Base-by-base conservation (phyloP, 163 green algal genomes). In the Chloromonas sp. region DNA sequence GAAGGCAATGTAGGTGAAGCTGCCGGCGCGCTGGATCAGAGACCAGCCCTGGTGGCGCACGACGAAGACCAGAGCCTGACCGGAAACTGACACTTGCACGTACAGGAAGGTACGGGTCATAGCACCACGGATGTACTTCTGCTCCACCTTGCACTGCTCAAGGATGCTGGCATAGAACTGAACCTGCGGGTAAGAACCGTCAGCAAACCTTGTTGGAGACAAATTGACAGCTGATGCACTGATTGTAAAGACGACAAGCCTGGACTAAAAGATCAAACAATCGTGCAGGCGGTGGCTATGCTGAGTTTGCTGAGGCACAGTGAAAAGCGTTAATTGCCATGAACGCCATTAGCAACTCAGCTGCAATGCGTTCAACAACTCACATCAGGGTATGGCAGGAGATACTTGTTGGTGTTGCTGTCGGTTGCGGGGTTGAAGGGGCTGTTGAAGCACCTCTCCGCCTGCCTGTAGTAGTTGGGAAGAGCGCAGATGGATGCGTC, bases 1-100 rank as follows among this genome's bases (percentile, higher is more conserved):
- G 87, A 96, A 97, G 82, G 94, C 94, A 0, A 95, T 81, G 91
- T 97, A 97, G 61, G 94, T 97, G 61, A 90, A 84, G 2, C 61
- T 71, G 60, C 93, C 94, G 36, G 94, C 94, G 14, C 85, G 83
- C 3, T 86, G 80, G 2, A 88, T 78, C 15, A 96, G 81, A 0
- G 93, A 96, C 84, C 91, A 93, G 14, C 74, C 80, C 61, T 90
- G 83, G 70, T 90, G 94, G 79, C 94, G 93, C 60, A 96, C 94
- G 14, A 97, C 93, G 87, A 97, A 96, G 79, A 97, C 94, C 0
- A 97, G 86, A 13, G 92, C 93, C 91, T 96, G 94, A 60, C 94
- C 94, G 36, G 89, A 94, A 66, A 97, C 85, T 36, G 94, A 97
- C 1, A 97, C 92, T 89, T 94, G 89, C 71, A 74, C 3, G 87